These are phyloP conservation scores for Atalantia buxifolia DNA, from an alignment of 345 rosid species.

Conservation along the genomic window DNA sequence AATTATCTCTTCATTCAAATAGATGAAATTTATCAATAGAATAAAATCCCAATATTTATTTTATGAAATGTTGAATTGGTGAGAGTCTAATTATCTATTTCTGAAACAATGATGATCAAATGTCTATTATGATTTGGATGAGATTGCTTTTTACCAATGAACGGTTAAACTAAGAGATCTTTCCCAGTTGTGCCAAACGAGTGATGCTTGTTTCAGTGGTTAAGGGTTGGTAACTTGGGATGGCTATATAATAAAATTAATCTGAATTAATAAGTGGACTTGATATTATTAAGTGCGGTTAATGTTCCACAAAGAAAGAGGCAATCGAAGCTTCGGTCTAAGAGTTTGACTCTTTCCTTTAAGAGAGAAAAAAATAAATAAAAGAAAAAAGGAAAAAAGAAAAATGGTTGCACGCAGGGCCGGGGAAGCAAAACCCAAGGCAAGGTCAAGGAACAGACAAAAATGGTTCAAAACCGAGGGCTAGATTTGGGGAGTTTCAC, in stretches of 20 bases:
- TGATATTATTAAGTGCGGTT: not conserved
- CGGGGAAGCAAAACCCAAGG: constrained; percentile 40
- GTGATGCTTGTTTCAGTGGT: not conserved
- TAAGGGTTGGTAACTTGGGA: not conserved
- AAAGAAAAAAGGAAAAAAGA: not conserved
- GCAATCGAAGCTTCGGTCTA: constrained; percentile 39
- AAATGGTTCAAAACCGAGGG: constrained; percentile 47
- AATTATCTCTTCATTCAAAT: not conserved
- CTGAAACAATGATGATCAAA: too few species aligned
- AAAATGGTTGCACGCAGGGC: constrained; percentile 33
- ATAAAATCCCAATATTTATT: too few species aligned
- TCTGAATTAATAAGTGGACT: constrained; percentile 15
- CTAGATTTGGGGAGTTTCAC: constrained; percentile 49
- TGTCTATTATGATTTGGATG: not conserved
- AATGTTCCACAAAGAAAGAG: constrained; percentile 46
- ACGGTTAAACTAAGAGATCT: not conserved
- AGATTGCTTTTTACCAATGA: not conserved
- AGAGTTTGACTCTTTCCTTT: constrained; percentile 33
- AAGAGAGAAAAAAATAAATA: not conserved
- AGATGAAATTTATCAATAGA: not conserved
- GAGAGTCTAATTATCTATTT: not conserved
- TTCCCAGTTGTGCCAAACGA: not conserved
- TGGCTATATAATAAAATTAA: not conserved
- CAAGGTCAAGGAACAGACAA: constrained; percentile 35
- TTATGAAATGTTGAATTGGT: too few species aligned